phyloP scores from a whole-genome alignment of 164 flowering plant genomes.

The Aristolochia californica region DNA sequence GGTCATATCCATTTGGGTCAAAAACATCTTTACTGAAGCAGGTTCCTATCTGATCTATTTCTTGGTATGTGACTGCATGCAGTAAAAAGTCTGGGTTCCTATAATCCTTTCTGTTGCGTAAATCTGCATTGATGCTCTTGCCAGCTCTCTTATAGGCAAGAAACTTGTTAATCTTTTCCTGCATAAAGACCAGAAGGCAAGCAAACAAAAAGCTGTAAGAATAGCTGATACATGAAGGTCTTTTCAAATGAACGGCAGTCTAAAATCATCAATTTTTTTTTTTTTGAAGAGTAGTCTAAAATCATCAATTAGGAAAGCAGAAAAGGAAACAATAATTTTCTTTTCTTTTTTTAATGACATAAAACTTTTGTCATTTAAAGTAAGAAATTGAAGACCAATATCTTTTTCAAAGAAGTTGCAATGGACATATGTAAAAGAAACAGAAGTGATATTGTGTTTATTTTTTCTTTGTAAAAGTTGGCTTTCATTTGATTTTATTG shows the following conservation, averaged over 20 bases:
- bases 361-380: no score
- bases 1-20: slow-evolving; percentile 94
- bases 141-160: slow-evolving; percentile 65
- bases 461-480: no score
- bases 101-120: slow-evolving; percentile 88
- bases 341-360: no score
- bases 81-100: slow-evolving; percentile 88
- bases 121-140: slow-evolving; percentile 85
- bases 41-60: slow-evolving; percentile 88
- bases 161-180: slow-evolving; percentile 80
- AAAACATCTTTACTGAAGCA: slow-evolving; percentile 96
- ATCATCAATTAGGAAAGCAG: not conserved
- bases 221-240: not conserved
- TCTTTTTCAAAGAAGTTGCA: no score
- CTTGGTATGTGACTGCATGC: slow-evolving; percentile 91
- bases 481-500: no score
- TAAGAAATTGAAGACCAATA: no score
- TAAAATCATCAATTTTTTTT: no score
- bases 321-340: not conserved
- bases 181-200: slow-evolving; percentile 12
- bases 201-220: not conserved
- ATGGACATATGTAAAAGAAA: no score
- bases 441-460: no score
- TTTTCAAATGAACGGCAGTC: not conserved
- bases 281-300: no score